Base-by-base conservation (phyloP, 257 asterid species). In the Mitragyna speciosa region DNA sequence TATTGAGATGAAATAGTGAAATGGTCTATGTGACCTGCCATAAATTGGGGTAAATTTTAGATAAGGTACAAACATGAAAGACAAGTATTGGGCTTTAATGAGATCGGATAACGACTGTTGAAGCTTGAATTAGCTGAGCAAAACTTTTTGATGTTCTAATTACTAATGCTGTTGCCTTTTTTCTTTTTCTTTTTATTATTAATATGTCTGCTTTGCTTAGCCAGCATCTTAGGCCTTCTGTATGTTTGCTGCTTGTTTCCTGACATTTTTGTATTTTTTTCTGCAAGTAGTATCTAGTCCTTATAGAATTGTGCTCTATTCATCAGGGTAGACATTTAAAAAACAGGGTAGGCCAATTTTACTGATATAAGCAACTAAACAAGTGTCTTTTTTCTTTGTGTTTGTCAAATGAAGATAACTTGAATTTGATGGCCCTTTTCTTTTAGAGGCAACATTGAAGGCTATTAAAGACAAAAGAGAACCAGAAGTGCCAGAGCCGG, bases 391-490 rank as follows among this genome's bases (percentile, higher is more conserved):
- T 73, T 80, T 11, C 9, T 48, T 79, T 22, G 33, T 67, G 39
- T 52, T 64, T 17, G 14, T 16, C 5, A 12, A 15, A 56, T 70
- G 43, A 59, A 61, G 30, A 6, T 48, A 51, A 36, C 70, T 54
- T 56, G 24, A 63, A 31, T 39, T 58, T 59, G 28, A 69, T 58
- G 15, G 1, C 12, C 51, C 80, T 80, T 70, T 71, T 61, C 87
- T 78, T 76, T 74, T 82, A 96, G 99, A 87, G 90, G 91, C 92
- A 76, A 89, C 94, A 51, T 63, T 90, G 83, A 92, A 84, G 81
- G 86, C 93, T 77, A 68, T 88, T 78, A 92, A 79, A 87, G 95
- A 92, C 80, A 94, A 87, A 33, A 88, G 83, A 87, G 97, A 92
- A 74, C 89, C 94, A 45, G 92, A 89, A 45, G 70, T 80, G 49